These are phyloP conservation scores for Canna indica DNA, from an alignment of 176 grass and related monocot species.

Conservation along the genomic window DNA sequence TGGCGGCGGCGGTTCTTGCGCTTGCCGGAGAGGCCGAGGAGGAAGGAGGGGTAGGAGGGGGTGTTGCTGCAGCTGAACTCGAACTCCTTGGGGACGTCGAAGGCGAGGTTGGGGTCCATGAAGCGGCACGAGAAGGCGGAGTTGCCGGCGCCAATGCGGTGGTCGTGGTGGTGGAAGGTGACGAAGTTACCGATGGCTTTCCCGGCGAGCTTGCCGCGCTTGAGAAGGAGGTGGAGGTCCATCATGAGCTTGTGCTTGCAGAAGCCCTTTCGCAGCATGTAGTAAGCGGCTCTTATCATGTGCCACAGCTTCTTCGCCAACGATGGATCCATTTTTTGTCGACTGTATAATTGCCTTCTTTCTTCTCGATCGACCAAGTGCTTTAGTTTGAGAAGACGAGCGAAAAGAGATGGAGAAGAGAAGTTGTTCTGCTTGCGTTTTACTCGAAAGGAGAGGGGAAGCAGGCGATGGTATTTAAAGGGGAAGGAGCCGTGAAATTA, in stretches of 20 bases:
- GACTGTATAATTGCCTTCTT: too few relatives aligned
- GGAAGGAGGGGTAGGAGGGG: slow-evolving; percentile 32
- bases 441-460: not conserved
- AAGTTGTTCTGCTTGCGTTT: not conserved
- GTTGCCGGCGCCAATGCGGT: not conserved
- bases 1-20: slow-evolving; percentile 11
- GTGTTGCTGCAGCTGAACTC: slow-evolving; percentile 90
- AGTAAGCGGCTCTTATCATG: slow-evolving; percentile 34
- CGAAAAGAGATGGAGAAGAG: not conserved
- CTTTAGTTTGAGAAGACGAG: too few relatives aligned
- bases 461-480: not conserved
- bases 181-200: slow-evolving; percentile 20
- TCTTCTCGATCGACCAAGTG: too few relatives aligned
- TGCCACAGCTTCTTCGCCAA: slow-evolving; percentile 42
- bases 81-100: slow-evolving; percentile 51
- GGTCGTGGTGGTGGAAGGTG: slow-evolving; percentile 13
- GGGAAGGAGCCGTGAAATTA: too few relatives aligned
- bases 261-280: slow-evolving; percentile 49
- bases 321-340: not conserved
- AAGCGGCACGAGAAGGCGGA: slow-evolving; percentile 37
- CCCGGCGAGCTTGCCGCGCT: slow-evolving; percentile 23
- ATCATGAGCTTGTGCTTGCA: slow-evolving; percentile 59
- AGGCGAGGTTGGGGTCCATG: slow-evolving; percentile 46
- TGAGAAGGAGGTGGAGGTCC: slow-evolving; percentile 48
- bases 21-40: slow-evolving; percentile 6